A percentile compares a stretch with the other conserved stretches of the same genome.
These are phyloP conservation scores for Saksenaea vasiformis DNA, from an alignment of 371 early-diverging fungal species.

Conservation along the genomic window DNA sequence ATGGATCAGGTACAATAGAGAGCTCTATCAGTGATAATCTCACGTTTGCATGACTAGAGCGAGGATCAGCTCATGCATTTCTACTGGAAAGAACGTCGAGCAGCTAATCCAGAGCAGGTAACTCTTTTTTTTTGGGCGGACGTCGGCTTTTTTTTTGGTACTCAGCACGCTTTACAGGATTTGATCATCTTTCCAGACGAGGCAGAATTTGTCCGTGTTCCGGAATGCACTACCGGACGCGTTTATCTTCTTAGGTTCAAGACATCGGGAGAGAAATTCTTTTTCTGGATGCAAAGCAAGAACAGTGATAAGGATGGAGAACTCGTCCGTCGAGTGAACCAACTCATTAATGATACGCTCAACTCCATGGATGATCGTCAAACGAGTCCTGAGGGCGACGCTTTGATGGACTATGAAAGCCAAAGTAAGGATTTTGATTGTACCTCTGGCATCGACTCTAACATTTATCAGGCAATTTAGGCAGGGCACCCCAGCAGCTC, in stretches of 20 bases:
- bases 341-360: slow-evolving; percentile 61
- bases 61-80: slow-evolving; percentile 76
- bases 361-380: slow-evolving; percentile 32
- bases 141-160: background rate
- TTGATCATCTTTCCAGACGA: slow-evolving; percentile 82
- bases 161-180: slow-evolving; percentile 33
- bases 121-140: slow-evolving; percentile 12
- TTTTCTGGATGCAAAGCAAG: slow-evolving; percentile 84
- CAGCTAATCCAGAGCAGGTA: slow-evolving; percentile 57
- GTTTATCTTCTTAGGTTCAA: slow-evolving; percentile 77
- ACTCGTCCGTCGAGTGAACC: slow-evolving; percentile 52
- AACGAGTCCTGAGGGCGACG: slow-evolving; percentile 20
- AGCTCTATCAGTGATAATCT: background rate
- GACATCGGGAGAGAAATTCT: slow-evolving; percentile 70
- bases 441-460: background rate
- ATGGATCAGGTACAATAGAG: slow-evolving; percentile 51
- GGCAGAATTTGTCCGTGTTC: slow-evolving; percentile 68
- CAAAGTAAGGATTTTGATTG: background rate
- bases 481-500: slow-evolving; percentile 24
- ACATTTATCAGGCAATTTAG: background rate
- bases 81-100: slow-evolving; percentile 73
- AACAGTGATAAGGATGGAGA: slow-evolving; percentile 61
- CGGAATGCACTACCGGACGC: slow-evolving; percentile 72
- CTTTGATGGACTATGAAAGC: slow-evolving; percentile 8
- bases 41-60: slow-evolving; percentile 23